Base-by-base conservation (phyloP, 2,329 filamentous ascomycete species). In the Exophiala sideris region DNA sequence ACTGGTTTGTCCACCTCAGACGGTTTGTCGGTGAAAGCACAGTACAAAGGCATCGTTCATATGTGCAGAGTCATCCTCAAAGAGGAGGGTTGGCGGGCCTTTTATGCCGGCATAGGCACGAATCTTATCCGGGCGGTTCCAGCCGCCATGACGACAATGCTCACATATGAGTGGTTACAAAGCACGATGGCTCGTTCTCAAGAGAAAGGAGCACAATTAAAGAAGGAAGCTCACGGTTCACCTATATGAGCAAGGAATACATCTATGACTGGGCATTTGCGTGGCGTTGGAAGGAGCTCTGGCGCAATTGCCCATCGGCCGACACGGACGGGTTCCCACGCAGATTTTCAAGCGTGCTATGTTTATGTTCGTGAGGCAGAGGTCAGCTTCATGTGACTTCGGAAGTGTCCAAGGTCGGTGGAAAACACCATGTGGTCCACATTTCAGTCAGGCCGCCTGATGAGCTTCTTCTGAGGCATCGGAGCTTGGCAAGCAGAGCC, bases 41-140 rank as follows among this genome's bases (percentile, higher is more conserved):
- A 77, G 55, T 97, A 99, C 69, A 81, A 77, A 61, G 94, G 94
- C 41, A 82, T 96, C 33, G 71, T 91, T 41, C 85, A 81, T 67
- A 96, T 92, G 0, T 92, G 87, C 70, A 83, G 85, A 58, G 91
- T 86, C 2, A 97, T 99, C 57, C 75, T 96, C 35, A 77, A 76
- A 33, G 94, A 99, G 71, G 94, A 99, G 71, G 94, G 94, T 5
- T 96, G 92, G 91, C 81, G 88, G 58, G 92, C 92, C 3, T 97
- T 99, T 66, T 99, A 99, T 70, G 92, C 91, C 20, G 94, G 94
- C 34, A 90, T 99, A 79, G 94, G 94, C 35, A 96, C 92, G 45
- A 99, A 99, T 73, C 89, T 99, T 84, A 90, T 97, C 78, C 83
- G 94, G 52, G 94, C 94, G 6, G 87, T 99, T 10, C 94, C 94